A percentile compares a stretch with the other conserved stretches of the same genome.
Conservation (phyloP, 179 eudicot species). For the Spinacia oleracea region DNA sequence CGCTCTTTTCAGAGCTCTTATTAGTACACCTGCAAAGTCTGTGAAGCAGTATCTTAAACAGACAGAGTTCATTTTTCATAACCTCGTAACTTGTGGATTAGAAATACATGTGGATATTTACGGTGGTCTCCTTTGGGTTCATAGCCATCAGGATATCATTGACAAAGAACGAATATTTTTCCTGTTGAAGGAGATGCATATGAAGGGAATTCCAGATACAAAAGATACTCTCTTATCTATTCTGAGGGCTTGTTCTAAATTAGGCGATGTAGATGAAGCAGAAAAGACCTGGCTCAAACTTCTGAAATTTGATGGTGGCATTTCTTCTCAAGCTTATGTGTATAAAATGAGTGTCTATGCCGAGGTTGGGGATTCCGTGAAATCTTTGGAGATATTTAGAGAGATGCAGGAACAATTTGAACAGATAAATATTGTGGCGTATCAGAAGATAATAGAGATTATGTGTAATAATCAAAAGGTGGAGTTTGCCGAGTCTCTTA, state of each 20-base stretch:
- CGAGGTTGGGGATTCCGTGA: slow-evolving; percentile 48
- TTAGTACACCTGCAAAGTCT: slow-evolving; percentile 52
- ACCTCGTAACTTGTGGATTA: slow-evolving; percentile 56
- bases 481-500: slow-evolving; percentile 68
- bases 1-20: slow-evolving; percentile 76
- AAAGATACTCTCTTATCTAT: slow-evolving; percentile 71
- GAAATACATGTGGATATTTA: slow-evolving; percentile 76
- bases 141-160: slow-evolving; percentile 78
- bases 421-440: slow-evolving; percentile 49
- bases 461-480: slow-evolving; percentile 57
- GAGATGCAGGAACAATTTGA: slow-evolving; percentile 50
- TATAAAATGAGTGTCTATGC: slow-evolving; percentile 80
- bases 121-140: slow-evolving; percentile 90
- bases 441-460: slow-evolving; percentile 73
- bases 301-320: slow-evolving; percentile 34
- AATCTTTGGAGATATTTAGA: slow-evolving; percentile 66
- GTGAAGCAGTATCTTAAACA: slow-evolving; percentile 70
- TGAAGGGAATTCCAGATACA: slow-evolving; percentile 54
- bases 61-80: slow-evolving; percentile 85
- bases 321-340: slow-evolving; percentile 79
- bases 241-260: slow-evolving; percentile 81
- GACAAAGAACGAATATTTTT: slow-evolving; percentile 64
- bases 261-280: slow-evolving; percentile 72
- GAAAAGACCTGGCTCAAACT: slow-evolving; percentile 74
- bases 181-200: slow-evolving; percentile 66